phyloP scores from a whole-genome alignment of 495 filamentous ascomycete genomes.

The Neurospora cerealis region DNA sequence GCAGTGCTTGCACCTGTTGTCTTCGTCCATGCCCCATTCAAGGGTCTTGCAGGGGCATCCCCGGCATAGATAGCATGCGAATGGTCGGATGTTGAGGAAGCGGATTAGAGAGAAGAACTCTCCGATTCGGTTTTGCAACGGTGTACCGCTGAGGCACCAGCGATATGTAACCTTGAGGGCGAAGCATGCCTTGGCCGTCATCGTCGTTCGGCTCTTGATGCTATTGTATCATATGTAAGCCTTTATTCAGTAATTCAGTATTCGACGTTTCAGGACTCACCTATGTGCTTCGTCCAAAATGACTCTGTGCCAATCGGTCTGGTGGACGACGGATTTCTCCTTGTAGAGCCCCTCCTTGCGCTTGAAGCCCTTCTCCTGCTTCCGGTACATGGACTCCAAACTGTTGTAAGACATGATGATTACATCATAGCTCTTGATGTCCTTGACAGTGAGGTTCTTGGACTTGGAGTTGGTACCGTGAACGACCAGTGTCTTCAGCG shows the following conservation, averaged over 20 bases:
- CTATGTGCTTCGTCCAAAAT: constrained; percentile 89
- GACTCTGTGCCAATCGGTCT: constrained; percentile 77
- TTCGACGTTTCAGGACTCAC: too few relatives aligned
- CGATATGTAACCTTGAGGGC: constrained; percentile 77
- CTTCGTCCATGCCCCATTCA: constrained; percentile 69
- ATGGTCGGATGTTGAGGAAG: constrained; percentile 79
- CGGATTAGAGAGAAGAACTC: constrained; percentile 93
- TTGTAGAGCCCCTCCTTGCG: constrained; percentile 59
- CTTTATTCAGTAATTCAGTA: too few relatives aligned
- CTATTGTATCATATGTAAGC: constrained; percentile 23
- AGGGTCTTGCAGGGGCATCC: constrained; percentile 66
- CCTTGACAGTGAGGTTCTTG: constrained; percentile 60
- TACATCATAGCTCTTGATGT: constrained; percentile 74
- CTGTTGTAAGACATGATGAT: constrained; percentile 96
- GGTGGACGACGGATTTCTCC: constrained; percentile 79
- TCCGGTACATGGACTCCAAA: constrained; percentile 82
- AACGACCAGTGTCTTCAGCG: constrained; percentile 77
- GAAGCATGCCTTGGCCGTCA: constrained; percentile 89
- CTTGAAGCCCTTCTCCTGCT: constrained; percentile 83
- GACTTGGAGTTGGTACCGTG: constrained; percentile 78
- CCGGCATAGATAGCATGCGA: constrained; percentile 89
- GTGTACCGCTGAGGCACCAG: constrained; percentile 92
- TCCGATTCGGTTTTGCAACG: constrained; percentile 91
- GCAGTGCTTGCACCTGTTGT: constrained; percentile 59
- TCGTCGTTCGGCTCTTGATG: constrained; percentile 84